Evolutionary conservation across 1,139 yeast species (phyloP).

Genomic region (Magnusiomyces magnusii): DNA sequence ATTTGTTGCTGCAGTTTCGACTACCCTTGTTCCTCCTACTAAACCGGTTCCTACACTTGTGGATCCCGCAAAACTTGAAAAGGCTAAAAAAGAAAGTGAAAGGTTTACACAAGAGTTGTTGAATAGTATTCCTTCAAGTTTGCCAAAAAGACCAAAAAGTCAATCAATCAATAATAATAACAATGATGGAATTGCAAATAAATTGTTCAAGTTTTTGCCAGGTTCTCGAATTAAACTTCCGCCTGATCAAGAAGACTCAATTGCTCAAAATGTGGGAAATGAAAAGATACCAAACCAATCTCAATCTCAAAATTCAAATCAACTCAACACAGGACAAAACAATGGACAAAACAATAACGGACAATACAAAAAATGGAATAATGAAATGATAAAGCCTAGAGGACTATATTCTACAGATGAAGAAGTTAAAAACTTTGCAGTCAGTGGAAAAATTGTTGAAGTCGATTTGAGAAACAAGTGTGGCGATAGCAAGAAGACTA

Average conservation of each 20-base stretch:
- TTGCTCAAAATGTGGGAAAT: neutral
- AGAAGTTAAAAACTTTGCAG: conserved; percentile 4
- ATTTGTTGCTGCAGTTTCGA: neutral
- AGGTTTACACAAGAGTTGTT: neutral
- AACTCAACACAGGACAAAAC: neutral
- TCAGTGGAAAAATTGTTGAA: conserved; percentile 2
- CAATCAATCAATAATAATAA: neutral
- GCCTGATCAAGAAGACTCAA: neutral
- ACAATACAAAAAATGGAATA: neutral
- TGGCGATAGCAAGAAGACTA: no score
- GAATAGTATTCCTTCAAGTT: neutral
- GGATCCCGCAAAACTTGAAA: neutral
- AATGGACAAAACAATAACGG: neutral
- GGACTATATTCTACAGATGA: conserved; percentile 2
- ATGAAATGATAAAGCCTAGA: neutral
- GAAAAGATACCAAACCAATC: neutral
- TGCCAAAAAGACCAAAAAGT: neutral
- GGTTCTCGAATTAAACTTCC: neutral
- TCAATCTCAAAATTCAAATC: neutral
- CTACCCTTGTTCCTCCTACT: neutral
- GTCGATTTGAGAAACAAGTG: neutral
- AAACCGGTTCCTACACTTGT: neutral
- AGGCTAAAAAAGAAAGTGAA: neutral
- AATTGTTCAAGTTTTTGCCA: neutral
- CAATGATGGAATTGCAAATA: neutral